These are phyloP conservation scores for Datura wrightii DNA, from an alignment of 257 asterid genomes.

Conservation along the genomic window DNA sequence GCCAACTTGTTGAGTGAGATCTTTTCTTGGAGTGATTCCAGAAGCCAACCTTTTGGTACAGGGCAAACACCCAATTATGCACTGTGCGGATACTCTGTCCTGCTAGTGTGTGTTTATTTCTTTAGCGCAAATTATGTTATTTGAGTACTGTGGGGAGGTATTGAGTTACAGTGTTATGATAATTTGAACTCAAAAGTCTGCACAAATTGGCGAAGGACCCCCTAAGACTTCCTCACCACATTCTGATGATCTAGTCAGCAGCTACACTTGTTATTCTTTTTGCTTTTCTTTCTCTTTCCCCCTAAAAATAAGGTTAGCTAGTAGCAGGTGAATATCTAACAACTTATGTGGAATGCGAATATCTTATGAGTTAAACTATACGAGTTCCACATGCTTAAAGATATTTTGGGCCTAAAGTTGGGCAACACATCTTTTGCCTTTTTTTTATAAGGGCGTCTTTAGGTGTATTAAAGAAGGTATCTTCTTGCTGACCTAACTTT, in stretches of 20 bases:
- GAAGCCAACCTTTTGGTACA: neutral
- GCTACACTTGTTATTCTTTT: neutral
- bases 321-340: neutral
- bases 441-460: neutral
- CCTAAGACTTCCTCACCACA: neutral
- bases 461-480: neutral
- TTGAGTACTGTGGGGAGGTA: neutral
- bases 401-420: neutral
- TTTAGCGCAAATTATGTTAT: neutral
- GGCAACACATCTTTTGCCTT: neutral
- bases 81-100: neutral
- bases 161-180: neutral
- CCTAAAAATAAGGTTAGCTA: neutral
- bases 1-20: neutral
- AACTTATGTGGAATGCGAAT: neutral
- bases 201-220: neutral
- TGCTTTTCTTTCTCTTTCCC: neutral
- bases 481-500: slow-evolving; percentile 9
- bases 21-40: neutral
- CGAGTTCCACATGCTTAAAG: neutral
- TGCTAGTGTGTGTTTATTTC: neutral
- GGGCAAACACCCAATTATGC: neutral
- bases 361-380: neutral
- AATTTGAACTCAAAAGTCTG: neutral
- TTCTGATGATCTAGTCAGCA: neutral